Evolutionary conservation across 2,329 filamentous ascomycete genomes (phyloP).

Genomic region (Exophiala mesophila): DNA sequence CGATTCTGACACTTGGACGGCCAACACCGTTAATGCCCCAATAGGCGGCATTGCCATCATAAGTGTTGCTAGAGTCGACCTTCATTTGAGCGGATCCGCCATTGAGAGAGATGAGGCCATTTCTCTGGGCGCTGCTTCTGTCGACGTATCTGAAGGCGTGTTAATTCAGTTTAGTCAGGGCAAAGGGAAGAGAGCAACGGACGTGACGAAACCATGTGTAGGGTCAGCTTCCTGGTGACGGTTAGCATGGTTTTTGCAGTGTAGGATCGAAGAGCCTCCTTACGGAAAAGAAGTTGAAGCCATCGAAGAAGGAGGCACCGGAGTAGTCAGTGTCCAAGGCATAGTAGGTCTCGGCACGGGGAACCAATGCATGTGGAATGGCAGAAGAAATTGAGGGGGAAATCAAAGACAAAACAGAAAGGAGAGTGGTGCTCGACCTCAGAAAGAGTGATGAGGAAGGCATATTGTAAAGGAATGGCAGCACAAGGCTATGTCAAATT

Average conservation of each 20-base stretch:
- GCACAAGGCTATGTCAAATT: constrained; percentile 4
- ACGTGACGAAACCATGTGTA: constrained; percentile 46
- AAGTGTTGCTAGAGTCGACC: constrained; percentile 18
- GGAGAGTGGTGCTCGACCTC: constrained; percentile 27
- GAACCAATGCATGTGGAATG: neutral
- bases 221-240: constrained; percentile 35
- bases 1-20: constrained; percentile 43
- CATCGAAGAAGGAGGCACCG: constrained; percentile 46
- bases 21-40: constrained; percentile 38
- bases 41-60: constrained; percentile 32
- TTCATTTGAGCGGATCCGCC: constrained; percentile 25
- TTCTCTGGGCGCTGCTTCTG: constrained; percentile 32
- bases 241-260: no score
- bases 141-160: constrained; percentile 40
- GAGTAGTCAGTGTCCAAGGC: constrained; percentile 38
- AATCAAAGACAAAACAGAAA: constrained; percentile 25
- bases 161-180: no score
- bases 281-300: constrained; percentile 45
- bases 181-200: constrained; percentile 1
- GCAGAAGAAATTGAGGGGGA: constrained; percentile 15
- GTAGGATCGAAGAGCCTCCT: no score
- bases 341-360: constrained; percentile 13
- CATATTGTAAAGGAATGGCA: constrained; percentile 25
- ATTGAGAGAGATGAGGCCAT: constrained; percentile 28
- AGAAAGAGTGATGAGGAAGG: constrained; percentile 28